Evolutionary conservation across 163 green algal genomes (phyloP).

Genomic region (Chlorella variabilis): DNA sequence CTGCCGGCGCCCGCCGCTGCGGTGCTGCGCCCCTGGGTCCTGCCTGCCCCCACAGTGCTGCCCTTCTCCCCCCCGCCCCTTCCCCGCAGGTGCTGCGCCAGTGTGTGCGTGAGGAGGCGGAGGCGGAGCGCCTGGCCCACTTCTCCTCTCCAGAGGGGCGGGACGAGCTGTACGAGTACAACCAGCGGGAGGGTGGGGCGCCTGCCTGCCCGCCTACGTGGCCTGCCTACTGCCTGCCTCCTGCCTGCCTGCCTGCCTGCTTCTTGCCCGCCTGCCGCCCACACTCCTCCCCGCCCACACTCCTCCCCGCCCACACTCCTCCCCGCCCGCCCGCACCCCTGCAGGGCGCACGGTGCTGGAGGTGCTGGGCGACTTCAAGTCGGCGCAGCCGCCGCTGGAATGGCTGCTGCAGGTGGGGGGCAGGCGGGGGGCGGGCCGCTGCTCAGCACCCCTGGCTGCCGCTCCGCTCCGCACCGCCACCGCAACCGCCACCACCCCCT

Average conservation of each 20-base stretch:
- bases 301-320: background rate
- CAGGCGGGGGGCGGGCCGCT: too few relatives aligned
- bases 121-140: conserved; percentile 85
- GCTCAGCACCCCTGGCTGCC: background rate
- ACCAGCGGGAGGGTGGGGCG: conserved; percentile 51
- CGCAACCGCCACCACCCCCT: too few relatives aligned
- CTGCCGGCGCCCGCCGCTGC: too few relatives aligned
- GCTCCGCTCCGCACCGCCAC: too few relatives aligned
- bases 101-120: conserved; percentile 50
- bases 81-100: conserved; percentile 69
- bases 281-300: background rate
- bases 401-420: conserved; percentile 73
- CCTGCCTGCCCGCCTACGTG: background rate
- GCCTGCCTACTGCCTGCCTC: background rate
- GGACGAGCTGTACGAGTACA: conserved; percentile 88
- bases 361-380: conserved; percentile 90
- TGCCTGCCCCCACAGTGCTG: too few relatives aligned
- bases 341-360: conserved; percentile 80
- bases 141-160: conserved; percentile 84
- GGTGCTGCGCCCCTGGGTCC: too few relatives aligned
- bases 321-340: background rate
- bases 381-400: conserved; percentile 69
- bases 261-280: background rate
- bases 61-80: background rate
- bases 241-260: background rate